A percentile compares a stretch with the other conserved stretches of the same genome.
Evolutionary conservation across 331 rosid genomes (phyloP).

Genomic region (Acacia concinna): DNA sequence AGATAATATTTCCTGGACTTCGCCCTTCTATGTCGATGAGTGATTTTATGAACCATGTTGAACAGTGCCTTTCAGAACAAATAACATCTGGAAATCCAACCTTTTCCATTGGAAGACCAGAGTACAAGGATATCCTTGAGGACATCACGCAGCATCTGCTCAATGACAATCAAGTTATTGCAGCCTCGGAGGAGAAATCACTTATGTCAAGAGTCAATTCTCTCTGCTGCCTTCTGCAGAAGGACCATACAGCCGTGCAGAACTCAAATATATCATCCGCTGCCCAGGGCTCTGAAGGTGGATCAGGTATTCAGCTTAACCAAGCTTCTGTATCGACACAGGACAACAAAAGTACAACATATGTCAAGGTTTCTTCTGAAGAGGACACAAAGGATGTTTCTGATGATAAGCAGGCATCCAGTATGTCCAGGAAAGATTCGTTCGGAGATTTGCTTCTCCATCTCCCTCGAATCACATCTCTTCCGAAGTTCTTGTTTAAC

Average conservation of each 20-base stretch:
- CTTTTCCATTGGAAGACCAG: constrained; percentile 48
- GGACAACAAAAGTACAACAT: constrained; percentile 28
- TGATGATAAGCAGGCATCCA: constrained; percentile 51
- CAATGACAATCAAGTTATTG: constrained; percentile 70
- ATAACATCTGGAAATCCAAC: constrained; percentile 59
- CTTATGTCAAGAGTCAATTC: constrained; percentile 95
- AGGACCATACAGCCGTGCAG: constrained; percentile 56
- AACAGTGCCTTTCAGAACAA: constrained; percentile 75
- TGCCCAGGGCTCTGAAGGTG: constrained; percentile 39
- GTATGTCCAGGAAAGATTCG: constrained; percentile 90
- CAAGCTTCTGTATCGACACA: constrained; percentile 19
- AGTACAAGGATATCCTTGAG: constrained; percentile 61
- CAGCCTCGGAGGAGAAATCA: constrained; percentile 78
- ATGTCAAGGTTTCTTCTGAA: constrained; percentile 42
- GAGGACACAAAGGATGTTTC: constrained; percentile 51
- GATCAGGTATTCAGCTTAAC: constrained; percentile 36
- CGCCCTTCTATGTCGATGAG: constrained; percentile 80
- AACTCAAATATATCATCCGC: constrained; percentile 36
- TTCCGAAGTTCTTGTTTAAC: constrained; percentile 77
- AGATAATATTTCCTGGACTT: constrained; percentile 70
- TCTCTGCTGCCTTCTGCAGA: constrained; percentile 85
- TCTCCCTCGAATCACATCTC: constrained; percentile 86
- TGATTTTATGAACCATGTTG: constrained; percentile 83
- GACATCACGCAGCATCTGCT: constrained; percentile 78
- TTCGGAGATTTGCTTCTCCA: constrained; percentile 73